Conservation (phyloP, 1,284 basidiomycete genomes). For the Tylopilus sp. region DNA sequence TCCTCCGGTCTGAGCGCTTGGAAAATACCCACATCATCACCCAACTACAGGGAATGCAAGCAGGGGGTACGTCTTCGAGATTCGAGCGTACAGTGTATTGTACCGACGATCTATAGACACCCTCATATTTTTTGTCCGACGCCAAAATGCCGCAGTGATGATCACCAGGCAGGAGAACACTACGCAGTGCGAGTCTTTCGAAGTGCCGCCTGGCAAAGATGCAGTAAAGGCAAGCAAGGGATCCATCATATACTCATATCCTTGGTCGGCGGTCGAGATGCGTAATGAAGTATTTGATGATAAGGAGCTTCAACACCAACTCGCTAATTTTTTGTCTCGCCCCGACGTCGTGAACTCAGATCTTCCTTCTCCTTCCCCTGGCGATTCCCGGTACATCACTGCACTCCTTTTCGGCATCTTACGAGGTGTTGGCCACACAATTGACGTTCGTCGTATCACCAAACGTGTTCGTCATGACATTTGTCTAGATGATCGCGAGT, state of each 20-base stretch:
- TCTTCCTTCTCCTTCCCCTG: neutral
- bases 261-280: slow-evolving; percentile 36
- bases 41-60: slow-evolving; percentile 20
- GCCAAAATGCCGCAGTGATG: too few species aligned
- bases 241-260: slow-evolving; percentile 41
- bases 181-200: slow-evolving; percentile 43
- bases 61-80: too few species aligned
- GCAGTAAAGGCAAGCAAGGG: slow-evolving; percentile 26
- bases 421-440: slow-evolving; percentile 26
- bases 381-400: slow-evolving; percentile 37
- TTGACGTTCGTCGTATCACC: slow-evolving; percentile 40
- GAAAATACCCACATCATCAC: too few species aligned
- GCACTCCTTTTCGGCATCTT: slow-evolving; percentile 40
- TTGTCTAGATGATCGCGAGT: too few species aligned
- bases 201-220: slow-evolving; percentile 34
- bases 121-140: slow-evolving; percentile 25
- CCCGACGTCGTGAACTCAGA: slow-evolving; percentile 26
- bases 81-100: too few species aligned
- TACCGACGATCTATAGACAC: too few species aligned
- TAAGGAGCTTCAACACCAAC: slow-evolving; percentile 28
- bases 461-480: slow-evolving; percentile 41
- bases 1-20: neutral
- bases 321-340: slow-evolving; percentile 30
- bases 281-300: slow-evolving; percentile 28
- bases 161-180: slow-evolving; percentile 30